Percentiles rank a stretch among this genome's conserved stretches.
phyloP scores from a whole-genome alignment of 768 basidiomycete species.

The Boletus barrowsii region DNA sequence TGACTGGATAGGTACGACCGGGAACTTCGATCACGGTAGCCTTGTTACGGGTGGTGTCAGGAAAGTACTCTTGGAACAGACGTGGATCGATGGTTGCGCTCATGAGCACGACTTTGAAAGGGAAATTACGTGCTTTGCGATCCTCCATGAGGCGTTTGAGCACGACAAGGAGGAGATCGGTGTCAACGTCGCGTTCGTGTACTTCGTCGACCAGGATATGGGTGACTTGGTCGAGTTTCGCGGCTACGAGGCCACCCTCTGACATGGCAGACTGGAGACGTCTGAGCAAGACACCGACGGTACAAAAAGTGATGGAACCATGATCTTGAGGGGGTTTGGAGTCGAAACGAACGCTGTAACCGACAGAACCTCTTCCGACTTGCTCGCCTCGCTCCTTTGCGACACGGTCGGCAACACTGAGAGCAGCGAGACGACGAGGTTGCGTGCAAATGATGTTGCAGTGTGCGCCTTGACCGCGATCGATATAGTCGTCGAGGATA shows the following conservation, averaged over 20 bases:
- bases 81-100: slow-evolving; percentile 93
- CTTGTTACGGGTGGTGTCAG: slow-evolving; percentile 51
- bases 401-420: slow-evolving; percentile 88
- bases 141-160: slow-evolving; percentile 80
- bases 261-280: slow-evolving; percentile 74
- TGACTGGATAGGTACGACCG: slow-evolving; percentile 90
- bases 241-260: slow-evolving; percentile 33
- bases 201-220: slow-evolving; percentile 95
- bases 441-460: slow-evolving; percentile 95
- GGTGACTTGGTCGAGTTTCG: slow-evolving; percentile 69
- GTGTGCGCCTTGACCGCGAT: slow-evolving; percentile 69
- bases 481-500: slow-evolving; percentile 80
- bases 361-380: slow-evolving; percentile 65
- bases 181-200: slow-evolving; percentile 93
- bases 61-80: slow-evolving; percentile 88
- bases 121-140: slow-evolving; percentile 63
- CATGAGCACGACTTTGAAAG: slow-evolving; percentile 89
- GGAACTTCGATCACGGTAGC: slow-evolving; percentile 78
- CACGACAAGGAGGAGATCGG: slow-evolving; percentile 84
- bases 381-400: slow-evolving; percentile 81
- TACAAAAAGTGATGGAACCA: slow-evolving; percentile 90
- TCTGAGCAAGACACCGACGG: slow-evolving; percentile 87
- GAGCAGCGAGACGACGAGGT: slow-evolving; percentile 86
- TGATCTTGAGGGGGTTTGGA: slow-evolving; percentile 71
- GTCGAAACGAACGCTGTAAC: slow-evolving; percentile 93